Conservation (phyloP, 2,329 filamentous ascomycete genomes). For the Dactylellina cionopaga region DNA sequence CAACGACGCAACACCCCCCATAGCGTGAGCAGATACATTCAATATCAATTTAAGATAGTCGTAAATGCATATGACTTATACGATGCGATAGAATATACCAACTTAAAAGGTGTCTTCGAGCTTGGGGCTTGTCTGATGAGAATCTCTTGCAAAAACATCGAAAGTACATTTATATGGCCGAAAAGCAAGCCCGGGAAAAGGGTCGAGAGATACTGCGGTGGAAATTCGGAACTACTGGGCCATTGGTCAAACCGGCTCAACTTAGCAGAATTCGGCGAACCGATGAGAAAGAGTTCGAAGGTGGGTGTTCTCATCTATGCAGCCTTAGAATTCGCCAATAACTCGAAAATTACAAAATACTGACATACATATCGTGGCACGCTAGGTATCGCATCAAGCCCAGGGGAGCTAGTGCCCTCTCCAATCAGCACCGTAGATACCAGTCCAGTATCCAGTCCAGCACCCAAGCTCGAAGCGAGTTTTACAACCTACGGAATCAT, state of each 20-base stretch:
- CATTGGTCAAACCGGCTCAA: neutral
- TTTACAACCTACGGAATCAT: no score
- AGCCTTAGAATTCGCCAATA: no score
- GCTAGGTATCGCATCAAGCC: constrained; percentile 17
- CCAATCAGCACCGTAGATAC: neutral
- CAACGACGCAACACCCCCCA: neutral
- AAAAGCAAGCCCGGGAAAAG: neutral
- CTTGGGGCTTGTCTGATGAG: neutral
- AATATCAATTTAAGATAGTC: neutral
- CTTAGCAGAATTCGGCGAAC: constrained; percentile 8
- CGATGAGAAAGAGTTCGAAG: constrained; percentile 17
- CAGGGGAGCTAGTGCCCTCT: neutral
- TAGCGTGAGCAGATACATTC: constrained; percentile 16
- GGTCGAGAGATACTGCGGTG: constrained; percentile 1
- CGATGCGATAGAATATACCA: constrained; percentile 1
- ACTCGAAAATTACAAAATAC: neutral
- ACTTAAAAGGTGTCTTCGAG: constrained; percentile 5
- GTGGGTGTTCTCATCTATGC: no score
- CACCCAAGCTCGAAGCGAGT: no score
- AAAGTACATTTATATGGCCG: constrained; percentile 21
- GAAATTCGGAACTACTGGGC: constrained; percentile 2
- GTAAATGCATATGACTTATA: no score
- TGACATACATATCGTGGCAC: neutral
- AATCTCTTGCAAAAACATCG: constrained; percentile 11
- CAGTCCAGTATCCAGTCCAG: no score